Evolutionary conservation across 2,329 filamentous ascomycete species (phyloP).

Genomic region (Albophoma yamanashiensis): DNA sequence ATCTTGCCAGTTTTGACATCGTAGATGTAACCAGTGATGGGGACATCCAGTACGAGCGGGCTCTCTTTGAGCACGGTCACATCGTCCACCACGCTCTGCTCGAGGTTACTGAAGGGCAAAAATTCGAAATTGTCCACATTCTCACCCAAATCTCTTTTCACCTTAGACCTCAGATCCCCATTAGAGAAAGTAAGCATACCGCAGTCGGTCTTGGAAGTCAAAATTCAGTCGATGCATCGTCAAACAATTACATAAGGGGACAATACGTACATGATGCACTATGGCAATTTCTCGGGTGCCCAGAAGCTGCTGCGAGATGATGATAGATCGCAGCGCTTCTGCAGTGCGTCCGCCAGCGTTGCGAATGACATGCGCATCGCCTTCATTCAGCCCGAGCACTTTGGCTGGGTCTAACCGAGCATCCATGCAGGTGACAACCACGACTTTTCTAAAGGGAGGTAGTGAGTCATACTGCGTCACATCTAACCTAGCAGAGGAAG

Average conservation of each 20-base stretch:
- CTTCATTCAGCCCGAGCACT: slow-evolving; percentile 60
- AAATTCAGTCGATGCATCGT: background rate
- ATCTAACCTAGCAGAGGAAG: background rate
- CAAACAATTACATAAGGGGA: too few relatives aligned
- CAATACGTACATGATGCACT: slow-evolving; percentile 47
- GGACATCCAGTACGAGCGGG: slow-evolving; percentile 49
- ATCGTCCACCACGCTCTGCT: slow-evolving; percentile 55
- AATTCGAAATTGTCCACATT: slow-evolving; percentile 48
- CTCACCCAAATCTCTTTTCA: slow-evolving; percentile 48
- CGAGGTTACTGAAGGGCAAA: slow-evolving; percentile 52
- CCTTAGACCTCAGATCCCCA: slow-evolving; percentile 39
- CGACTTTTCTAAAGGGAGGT: slow-evolving; percentile 16
- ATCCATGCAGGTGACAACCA: slow-evolving; percentile 68
- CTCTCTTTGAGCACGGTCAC: slow-evolving; percentile 50
- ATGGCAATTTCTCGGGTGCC: slow-evolving; percentile 60
- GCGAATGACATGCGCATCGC: slow-evolving; percentile 69
- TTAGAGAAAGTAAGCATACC: slow-evolving; percentile 61
- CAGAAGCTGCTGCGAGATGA: slow-evolving; percentile 72
- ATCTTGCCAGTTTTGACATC: slow-evolving; percentile 62
- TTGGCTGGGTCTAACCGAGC: slow-evolving; percentile 58
- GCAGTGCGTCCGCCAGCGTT: slow-evolving; percentile 58
- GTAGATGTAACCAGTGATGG: slow-evolving; percentile 65
- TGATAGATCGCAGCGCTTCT: slow-evolving; percentile 62
- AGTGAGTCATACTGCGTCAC: background rate
- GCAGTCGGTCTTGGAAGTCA: slow-evolving; percentile 22